Percentiles rank a stretch among this genome's conserved stretches.
These are phyloP conservation scores for Crithidia sp. DNA, from an alignment of 208 protist species.

Conservation along the genomic window DNA sequence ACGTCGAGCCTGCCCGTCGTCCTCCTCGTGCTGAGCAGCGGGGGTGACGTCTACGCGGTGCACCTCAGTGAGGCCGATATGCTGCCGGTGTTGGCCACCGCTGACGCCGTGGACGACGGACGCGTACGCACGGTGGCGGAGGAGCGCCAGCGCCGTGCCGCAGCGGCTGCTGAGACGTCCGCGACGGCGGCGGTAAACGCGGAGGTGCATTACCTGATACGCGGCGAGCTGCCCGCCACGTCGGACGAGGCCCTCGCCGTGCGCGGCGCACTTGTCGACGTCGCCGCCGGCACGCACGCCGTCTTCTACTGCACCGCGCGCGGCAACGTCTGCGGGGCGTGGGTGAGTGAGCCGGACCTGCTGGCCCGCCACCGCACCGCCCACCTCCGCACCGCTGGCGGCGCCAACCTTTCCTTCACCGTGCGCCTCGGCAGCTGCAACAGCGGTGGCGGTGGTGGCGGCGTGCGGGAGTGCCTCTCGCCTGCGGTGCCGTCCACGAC, in stretches of 20 bases:
- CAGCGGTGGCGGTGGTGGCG: constrained; percentile 3
- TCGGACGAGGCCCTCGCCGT: constrained; percentile 55
- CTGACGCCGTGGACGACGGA: constrained; percentile 34
- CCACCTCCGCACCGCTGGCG: constrained; percentile 1
- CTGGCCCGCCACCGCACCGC: constrained; percentile 55
- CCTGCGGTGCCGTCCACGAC: constrained; percentile 38
- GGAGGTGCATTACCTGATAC: constrained; percentile 29
- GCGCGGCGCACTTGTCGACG: constrained; percentile 54
- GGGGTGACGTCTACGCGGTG: constrained; percentile 75
- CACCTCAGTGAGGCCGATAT: constrained; percentile 42
- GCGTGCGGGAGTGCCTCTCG: constrained; percentile 23
- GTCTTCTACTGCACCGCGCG: constrained; percentile 57
- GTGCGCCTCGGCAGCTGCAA: constrained; percentile 27
- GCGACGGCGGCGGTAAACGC: constrained; percentile 3
- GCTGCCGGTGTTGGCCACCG: constrained; percentile 32
- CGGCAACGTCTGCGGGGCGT: constrained; percentile 53
- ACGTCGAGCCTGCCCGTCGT: constrained; percentile 57
- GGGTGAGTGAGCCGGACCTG: constrained; percentile 71
- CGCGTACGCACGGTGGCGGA: constrained; percentile 17
- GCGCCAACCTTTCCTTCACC: constrained; percentile 25
- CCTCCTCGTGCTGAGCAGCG: constrained; percentile 64
- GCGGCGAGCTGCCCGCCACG: neutral
- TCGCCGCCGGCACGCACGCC: constrained; percentile 70
- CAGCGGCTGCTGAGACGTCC: constrained; percentile 4
- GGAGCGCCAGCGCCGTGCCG: constrained; percentile 16